Percentiles rank a stretch among this genome's conserved stretches.
Conservation (phyloP, 495 filamentous ascomycete species). For the Penicillium pulvis region DNA sequence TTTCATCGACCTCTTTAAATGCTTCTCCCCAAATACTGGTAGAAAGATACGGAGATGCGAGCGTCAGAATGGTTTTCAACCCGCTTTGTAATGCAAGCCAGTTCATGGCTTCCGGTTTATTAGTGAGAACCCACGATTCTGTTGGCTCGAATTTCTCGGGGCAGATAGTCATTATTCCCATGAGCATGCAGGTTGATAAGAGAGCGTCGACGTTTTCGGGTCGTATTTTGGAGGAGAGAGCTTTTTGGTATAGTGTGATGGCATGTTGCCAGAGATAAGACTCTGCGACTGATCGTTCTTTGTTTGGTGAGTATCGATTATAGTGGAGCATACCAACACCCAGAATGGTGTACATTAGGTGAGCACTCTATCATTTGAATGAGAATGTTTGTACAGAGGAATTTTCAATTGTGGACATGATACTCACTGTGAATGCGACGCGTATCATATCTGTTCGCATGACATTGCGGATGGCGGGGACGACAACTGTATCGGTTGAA, state of each 20-base stretch:
- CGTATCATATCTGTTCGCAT: slow-evolving; percentile 44
- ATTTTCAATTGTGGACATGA: background rate
- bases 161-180: slow-evolving; percentile 41
- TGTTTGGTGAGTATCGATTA: slow-evolving; percentile 32
- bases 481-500: slow-evolving; percentile 32
- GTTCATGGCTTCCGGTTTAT: slow-evolving; percentile 36
- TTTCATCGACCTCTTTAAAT: slow-evolving; percentile 31
- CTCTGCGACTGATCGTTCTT: slow-evolving; percentile 36
- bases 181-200: slow-evolving; percentile 43
- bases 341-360: slow-evolving; percentile 49
- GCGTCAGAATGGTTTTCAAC: slow-evolving; percentile 33
- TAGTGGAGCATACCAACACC: slow-evolving; percentile 43
- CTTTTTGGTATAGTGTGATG: slow-evolving; percentile 34
- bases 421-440: slow-evolving; percentile 40
- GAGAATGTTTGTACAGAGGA: slow-evolving; percentile 1
- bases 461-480: slow-evolving; percentile 31
- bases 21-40: slow-evolving; percentile 38
- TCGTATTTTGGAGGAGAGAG: slow-evolving; percentile 25
- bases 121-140: slow-evolving; percentile 47
- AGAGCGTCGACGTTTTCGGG: slow-evolving; percentile 38
- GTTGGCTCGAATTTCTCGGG: slow-evolving; percentile 35
- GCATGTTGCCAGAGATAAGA: slow-evolving; percentile 44
- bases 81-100: slow-evolving; percentile 48
- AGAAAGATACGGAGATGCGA: slow-evolving; percentile 31
- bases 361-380: slow-evolving; percentile 33